Conservation (phyloP, 331 rosid species). For the Malus hybrid region DNA sequence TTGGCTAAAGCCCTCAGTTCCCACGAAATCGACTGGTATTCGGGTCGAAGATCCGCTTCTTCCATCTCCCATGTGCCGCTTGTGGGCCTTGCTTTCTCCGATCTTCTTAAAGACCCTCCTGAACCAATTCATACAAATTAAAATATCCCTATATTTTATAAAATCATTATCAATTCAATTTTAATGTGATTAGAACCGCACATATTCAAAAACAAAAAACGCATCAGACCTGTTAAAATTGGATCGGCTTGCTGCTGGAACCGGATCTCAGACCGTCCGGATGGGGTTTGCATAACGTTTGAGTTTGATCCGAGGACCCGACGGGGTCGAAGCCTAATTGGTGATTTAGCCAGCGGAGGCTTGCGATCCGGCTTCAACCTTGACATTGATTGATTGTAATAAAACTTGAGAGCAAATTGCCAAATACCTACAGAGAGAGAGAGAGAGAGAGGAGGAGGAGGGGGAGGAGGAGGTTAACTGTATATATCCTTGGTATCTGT, state of each 20-base stretch:
- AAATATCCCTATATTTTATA: neutral
- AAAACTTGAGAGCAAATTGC: neutral
- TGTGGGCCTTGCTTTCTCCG: constrained; percentile 27
- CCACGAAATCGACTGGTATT: constrained; percentile 61
- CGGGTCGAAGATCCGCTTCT: constrained; percentile 56
- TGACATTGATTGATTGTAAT: constrained; percentile 31
- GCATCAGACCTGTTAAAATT: neutral
- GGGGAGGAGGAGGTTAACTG: too few relatives aligned
- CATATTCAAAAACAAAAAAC: neutral
- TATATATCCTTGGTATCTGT: neutral
- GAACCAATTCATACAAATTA: neutral
- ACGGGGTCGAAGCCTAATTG: constrained; percentile 45
- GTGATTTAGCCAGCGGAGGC: constrained; percentile 76
- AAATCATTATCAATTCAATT: too few relatives aligned
- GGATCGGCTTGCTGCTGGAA: neutral
- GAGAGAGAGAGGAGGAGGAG: neutral
- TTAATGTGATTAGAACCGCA: too few relatives aligned
- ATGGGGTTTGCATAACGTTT: constrained; percentile 51
- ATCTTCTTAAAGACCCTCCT: constrained; percentile 71
- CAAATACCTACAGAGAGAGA: neutral
- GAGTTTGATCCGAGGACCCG: constrained; percentile 31
- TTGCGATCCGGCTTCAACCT: constrained; percentile 46
- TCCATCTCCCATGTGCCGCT: constrained; percentile 24
- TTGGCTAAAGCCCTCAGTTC: constrained; percentile 53
- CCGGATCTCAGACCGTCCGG: constrained; percentile 28